These are phyloP conservation scores for Teunomyces kruisii DNA, from an alignment of 805 yeast species.

Conservation along the genomic window DNA sequence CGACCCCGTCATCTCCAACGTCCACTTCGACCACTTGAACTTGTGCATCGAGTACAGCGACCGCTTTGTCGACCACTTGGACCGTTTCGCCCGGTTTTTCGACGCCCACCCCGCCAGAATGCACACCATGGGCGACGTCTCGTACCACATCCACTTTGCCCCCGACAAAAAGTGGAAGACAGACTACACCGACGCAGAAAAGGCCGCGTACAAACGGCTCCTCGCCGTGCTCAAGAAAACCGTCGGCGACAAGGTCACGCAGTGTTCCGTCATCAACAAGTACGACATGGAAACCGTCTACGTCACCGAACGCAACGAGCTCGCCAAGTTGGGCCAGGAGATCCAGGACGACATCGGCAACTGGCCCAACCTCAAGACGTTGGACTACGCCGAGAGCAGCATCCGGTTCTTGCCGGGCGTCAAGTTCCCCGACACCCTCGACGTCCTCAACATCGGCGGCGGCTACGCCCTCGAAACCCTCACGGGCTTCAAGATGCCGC, in stretches of 20 bases:
- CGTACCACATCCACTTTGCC: slow-evolving; percentile 37
- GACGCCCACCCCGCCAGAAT: slow-evolving; percentile 15
- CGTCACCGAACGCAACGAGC: slow-evolving; percentile 33
- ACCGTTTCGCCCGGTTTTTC: slow-evolving; percentile 20
- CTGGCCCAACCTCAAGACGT: slow-evolving; percentile 33
- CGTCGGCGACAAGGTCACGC: slow-evolving; percentile 30
- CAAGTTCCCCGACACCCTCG: slow-evolving; percentile 36
- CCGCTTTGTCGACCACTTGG: slow-evolving; percentile 25
- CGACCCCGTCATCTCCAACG: slow-evolving; percentile 11
- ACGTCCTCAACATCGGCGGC: slow-evolving; percentile 40
- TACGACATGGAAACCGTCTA: slow-evolving; percentile 33
- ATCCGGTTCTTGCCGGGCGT: slow-evolving; percentile 41
- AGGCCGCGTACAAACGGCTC: slow-evolving; percentile 23
- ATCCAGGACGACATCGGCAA: slow-evolving; percentile 34
- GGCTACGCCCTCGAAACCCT: slow-evolving; percentile 39
- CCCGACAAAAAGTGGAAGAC: slow-evolving; percentile 29
- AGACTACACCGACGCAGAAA: slow-evolving; percentile 25
- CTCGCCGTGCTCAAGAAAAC: slow-evolving; percentile 19
- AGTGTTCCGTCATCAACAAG: slow-evolving; percentile 40
- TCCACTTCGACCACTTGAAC: slow-evolving; percentile 22
- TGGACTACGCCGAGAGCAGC: slow-evolving; percentile 40
- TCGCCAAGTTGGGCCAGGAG: slow-evolving; percentile 33
- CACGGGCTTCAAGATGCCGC: slow-evolving; percentile 40
- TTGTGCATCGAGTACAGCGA: slow-evolving; percentile 33
- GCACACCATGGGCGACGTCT: slow-evolving; percentile 19